Conservation (phyloP, 78 protist species). For the Cavenderia fasciculata region DNA sequence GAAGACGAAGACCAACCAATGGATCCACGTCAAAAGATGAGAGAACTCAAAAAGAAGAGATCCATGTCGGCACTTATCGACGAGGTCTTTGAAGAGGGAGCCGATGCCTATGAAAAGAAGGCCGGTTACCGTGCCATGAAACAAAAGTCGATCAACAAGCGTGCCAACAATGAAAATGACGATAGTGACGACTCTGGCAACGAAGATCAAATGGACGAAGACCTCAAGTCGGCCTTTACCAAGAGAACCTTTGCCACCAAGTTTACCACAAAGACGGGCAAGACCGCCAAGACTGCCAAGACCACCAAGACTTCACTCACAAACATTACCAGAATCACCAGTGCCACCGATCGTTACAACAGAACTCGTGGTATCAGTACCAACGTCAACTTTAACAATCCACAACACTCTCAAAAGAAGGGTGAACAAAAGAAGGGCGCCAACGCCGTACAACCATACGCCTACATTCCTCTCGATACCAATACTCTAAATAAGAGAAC, state of each 20-base stretch:
- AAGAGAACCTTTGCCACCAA: constrained; percentile 4
- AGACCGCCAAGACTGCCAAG: background rate
- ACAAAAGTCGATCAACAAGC: background rate
- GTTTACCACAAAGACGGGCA: background rate
- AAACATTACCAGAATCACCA: constrained; percentile 14
- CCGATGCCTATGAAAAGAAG: constrained; percentile 30
- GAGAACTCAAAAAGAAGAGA: background rate
- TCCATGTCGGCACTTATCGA: constrained; percentile 13
- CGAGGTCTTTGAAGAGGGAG: constrained; percentile 53
- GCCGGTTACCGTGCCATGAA: constrained; percentile 47
- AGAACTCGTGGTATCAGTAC: constrained; percentile 59
- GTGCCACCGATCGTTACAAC: constrained; percentile 36
- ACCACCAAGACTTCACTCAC: constrained; percentile 2
- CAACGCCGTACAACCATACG: constrained; percentile 46
- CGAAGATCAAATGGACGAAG: constrained; percentile 8
- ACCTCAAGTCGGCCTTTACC: constrained; percentile 37
- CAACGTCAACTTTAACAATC: background rate
- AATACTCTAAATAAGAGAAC: constrained; percentile 57
- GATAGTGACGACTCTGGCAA: constrained; percentile 16
- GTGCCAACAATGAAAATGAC: background rate
- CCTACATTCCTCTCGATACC: constrained; percentile 73
- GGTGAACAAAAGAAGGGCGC: constrained; percentile 40
- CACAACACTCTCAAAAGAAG: background rate
- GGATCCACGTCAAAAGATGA: constrained; percentile 13
- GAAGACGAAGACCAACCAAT: background rate